Conservation (phyloP, 139 green algal genomes). For the Limnomonas spitsbergensis region DNA sequence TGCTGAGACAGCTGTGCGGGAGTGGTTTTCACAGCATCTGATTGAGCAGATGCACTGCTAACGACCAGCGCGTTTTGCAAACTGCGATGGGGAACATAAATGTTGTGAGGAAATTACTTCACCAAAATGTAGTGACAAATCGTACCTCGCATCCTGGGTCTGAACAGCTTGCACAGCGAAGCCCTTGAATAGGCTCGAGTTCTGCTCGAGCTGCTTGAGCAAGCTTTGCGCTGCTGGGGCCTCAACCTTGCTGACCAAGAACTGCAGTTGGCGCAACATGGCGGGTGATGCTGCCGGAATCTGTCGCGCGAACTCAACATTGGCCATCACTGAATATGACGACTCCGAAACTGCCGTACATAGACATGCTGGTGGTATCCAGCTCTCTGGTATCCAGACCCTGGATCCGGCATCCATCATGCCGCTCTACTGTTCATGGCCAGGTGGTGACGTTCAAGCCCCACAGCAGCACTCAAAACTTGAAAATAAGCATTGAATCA, state of each 20-base stretch:
- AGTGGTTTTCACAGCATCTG: background rate
- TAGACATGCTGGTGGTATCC: no score
- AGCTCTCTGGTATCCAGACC: no score
- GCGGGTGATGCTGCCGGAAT: no score
- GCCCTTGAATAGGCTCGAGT: background rate
- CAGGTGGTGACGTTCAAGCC: no score
- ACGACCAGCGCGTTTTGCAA: background rate
- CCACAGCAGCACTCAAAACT: no score
- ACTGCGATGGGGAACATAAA: background rate
- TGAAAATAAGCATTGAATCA: no score
- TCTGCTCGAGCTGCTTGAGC: background rate
- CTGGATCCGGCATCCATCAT: no score
- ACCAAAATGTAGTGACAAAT: background rate
- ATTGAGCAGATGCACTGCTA: no score
- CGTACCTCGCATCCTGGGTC: background rate
- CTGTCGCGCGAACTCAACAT: no score
- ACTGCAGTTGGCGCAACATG: slow-evolving; percentile 10
- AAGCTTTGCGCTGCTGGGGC: background rate
- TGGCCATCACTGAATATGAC: no score
- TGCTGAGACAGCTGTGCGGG: background rate
- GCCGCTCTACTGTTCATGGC: no score
- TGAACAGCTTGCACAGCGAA: slow-evolving; percentile 11
- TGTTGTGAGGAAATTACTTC: background rate
- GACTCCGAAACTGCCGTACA: no score
- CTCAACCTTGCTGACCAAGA: background rate